Percentiles rank a stretch among this genome's conserved stretches.
These are phyloP conservation scores for Colletotrichum tropicicola DNA, from an alignment of 2,329 filamentous ascomycete species.

Conservation along the genomic window DNA sequence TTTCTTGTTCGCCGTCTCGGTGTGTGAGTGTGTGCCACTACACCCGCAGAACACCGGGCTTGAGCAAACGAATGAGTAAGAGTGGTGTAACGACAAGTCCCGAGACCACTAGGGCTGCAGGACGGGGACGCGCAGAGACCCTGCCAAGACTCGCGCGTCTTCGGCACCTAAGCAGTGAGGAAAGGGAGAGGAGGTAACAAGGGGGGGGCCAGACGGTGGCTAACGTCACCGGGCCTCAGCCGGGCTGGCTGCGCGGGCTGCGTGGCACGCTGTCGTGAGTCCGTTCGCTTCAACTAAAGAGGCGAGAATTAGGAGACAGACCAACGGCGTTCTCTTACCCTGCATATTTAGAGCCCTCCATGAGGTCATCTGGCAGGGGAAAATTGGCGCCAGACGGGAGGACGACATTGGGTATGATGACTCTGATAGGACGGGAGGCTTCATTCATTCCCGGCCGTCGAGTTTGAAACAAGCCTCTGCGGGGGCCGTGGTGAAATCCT, in stretches of 20 bases:
- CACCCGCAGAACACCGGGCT: neutral
- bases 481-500: slow-evolving; percentile 6
- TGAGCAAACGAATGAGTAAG: neutral
- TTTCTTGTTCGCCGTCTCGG: slow-evolving; percentile 3
- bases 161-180: neutral
- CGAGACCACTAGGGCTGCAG: slow-evolving; percentile 2
- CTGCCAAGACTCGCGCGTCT: slow-evolving; percentile 22
- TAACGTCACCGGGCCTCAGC: slow-evolving; percentile 19
- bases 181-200: slow-evolving; percentile 2
- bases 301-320: neutral
- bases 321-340: neutral
- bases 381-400: neutral
- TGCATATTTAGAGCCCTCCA: neutral
- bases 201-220: neutral
- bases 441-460: neutral
- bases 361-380: slow-evolving; percentile 27
- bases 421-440: slow-evolving; percentile 13
- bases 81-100: slow-evolving; percentile 4
- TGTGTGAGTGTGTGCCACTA: slow-evolving; percentile 1
- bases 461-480: slow-evolving; percentile 29
- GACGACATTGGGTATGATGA: too few species aligned
- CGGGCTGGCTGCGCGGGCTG: neutral
- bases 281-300: neutral
- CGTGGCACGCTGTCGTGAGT: slow-evolving; percentile 15
- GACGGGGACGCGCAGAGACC: slow-evolving; percentile 1